Conservation (phyloP, 2,329 filamentous ascomycete species). For the Penicillium sp. region DNA sequence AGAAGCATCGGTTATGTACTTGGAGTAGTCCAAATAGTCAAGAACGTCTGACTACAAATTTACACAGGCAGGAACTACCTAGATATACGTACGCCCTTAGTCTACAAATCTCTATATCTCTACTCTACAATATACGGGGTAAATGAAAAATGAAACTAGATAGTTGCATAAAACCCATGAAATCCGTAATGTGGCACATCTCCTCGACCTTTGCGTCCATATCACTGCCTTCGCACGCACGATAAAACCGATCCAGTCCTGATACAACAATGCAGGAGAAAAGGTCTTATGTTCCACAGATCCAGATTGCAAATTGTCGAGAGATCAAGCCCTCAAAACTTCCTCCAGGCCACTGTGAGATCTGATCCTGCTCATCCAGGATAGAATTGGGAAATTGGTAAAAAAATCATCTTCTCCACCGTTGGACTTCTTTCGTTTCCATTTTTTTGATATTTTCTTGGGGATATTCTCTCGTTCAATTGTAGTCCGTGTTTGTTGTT, state of each 20-base stretch:
- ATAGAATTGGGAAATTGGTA: neutral
- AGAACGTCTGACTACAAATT: neutral
- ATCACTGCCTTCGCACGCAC: neutral
- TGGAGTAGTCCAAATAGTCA: neutral
- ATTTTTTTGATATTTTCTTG: neutral
- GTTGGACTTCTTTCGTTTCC: constrained; percentile 6
- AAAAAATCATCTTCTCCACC: neutral
- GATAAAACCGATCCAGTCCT: neutral
- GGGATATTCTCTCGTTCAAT: neutral
- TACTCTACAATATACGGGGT: neutral
- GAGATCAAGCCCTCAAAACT: constrained; percentile 1
- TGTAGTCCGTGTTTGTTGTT: neutral
- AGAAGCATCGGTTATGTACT: neutral
- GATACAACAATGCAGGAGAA: neutral
- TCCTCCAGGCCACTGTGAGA: neutral
- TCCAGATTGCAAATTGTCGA: neutral
- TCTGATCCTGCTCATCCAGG: neutral
- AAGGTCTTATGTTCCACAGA: neutral
- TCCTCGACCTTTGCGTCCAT: neutral
- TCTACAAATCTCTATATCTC: no score
- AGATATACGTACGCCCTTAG: neutral
- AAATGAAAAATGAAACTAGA: neutral
- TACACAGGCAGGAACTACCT: neutral
- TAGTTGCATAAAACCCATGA: neutral
- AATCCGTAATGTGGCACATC: neutral